Conservation (phyloP, 345 rosid species). For the Bruguiera parviflora region DNA sequence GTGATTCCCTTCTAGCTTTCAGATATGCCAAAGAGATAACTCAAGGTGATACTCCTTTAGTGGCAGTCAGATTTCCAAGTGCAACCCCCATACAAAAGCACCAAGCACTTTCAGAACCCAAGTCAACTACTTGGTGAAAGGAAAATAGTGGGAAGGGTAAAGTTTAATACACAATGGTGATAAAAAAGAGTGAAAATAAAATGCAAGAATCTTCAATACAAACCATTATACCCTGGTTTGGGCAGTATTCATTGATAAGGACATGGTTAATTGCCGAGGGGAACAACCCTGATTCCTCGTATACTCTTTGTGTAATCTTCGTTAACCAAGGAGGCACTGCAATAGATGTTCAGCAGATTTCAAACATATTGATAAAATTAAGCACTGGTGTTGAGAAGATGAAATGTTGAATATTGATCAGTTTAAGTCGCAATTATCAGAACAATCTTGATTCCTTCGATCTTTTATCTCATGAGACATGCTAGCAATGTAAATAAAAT, state of each 20-base stretch:
- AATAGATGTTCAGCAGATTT: conserved; percentile 18
- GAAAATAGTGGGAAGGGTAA: background rate
- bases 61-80: background rate
- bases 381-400: background rate
- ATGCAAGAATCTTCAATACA: conserved; percentile 12
- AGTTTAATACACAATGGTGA: background rate
- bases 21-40: background rate
- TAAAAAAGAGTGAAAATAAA: background rate
- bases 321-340: conserved; percentile 78
- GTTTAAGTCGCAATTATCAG: background rate
- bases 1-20: background rate
- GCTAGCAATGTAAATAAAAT: too few species aligned
- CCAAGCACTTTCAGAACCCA: background rate
- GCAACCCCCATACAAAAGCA: background rate
- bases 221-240: conserved; percentile 89
- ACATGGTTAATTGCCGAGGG: conserved; percentile 81
- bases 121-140: background rate
- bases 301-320: conserved; percentile 54
- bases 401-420: background rate
- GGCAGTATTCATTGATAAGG: conserved; percentile 84
- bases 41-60: background rate
- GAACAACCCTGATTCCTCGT: conserved; percentile 59
- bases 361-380: background rate
- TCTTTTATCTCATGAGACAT: background rate
- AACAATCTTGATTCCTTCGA: background rate